Conservation (phyloP, 2,329 filamentous ascomycete genomes). For the Ophiocordyceps camponoti-saundersi region DNA sequence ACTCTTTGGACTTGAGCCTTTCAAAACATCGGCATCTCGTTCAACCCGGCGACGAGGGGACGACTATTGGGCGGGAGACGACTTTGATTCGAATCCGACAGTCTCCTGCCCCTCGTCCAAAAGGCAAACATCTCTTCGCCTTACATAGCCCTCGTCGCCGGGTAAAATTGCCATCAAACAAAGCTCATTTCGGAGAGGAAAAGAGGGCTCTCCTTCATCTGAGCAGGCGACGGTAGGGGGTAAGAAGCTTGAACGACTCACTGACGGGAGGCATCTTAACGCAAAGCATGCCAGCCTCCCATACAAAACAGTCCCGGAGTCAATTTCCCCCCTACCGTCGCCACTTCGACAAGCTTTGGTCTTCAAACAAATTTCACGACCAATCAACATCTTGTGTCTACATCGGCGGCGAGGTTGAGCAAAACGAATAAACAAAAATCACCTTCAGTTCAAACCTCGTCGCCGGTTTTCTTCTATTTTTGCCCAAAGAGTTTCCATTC, state of each 20-base stretch:
- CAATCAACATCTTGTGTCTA: no score
- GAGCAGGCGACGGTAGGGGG: not conserved
- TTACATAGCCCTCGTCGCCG: not conserved
- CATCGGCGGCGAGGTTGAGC: no score
- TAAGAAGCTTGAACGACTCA: not conserved
- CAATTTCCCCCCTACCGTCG: not conserved
- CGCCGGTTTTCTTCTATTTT: no score
- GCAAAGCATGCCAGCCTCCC: not conserved
- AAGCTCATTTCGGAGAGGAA: not conserved
- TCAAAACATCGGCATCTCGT: no score
- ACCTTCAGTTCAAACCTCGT: no score
- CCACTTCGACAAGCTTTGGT: not conserved
- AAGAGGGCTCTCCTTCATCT: not conserved
- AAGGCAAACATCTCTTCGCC: not conserved
- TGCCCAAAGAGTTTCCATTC: no score
- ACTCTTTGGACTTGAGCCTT: no score
- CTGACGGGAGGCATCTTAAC: not conserved
- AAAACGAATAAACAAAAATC: not conserved
- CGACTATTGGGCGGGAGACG: no score
- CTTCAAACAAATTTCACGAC: not conserved
- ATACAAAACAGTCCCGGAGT: no score
- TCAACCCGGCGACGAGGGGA: no score
- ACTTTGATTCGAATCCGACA: no score
- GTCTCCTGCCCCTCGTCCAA: not conserved
- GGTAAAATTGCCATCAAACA: no score